Conservation (phyloP, 129 eudicot species). For the Escallonia herrerae region DNA sequence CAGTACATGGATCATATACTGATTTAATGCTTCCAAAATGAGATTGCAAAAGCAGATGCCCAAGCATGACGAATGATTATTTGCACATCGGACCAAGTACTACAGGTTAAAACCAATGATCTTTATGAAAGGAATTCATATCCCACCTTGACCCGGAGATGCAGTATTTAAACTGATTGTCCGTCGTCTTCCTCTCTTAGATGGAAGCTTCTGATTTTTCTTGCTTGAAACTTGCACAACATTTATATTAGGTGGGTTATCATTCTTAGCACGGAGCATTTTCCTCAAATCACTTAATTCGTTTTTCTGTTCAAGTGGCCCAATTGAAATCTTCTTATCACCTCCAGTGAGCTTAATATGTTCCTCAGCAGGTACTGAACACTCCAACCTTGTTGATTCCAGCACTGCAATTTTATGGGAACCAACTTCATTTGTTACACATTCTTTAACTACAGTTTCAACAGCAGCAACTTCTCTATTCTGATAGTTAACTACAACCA, state of each 20-base stretch:
- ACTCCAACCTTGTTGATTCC: slow-evolving; percentile 15
- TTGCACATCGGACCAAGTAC: no score
- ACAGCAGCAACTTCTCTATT: slow-evolving; percentile 10
- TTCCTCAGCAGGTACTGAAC: slow-evolving; percentile 14
- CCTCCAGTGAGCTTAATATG: slow-evolving; percentile 4
- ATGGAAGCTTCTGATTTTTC: slow-evolving; percentile 11
- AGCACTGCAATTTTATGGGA: slow-evolving; percentile 13
- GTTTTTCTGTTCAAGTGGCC: slow-evolving; percentile 5
- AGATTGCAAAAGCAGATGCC: no score
- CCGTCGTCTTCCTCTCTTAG: slow-evolving; percentile 33
- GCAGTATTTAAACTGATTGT: slow-evolving; percentile 16
- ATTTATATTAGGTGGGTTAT: slow-evolving; percentile 14
- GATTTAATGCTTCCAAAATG: no score
- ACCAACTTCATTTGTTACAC: slow-evolving; percentile 15
- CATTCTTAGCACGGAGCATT: slow-evolving; percentile 8
- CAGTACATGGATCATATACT: no score
- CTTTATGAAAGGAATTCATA: neutral
- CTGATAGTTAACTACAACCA: slow-evolving; percentile 23
- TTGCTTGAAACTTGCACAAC: slow-evolving; percentile 14
- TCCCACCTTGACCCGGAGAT: slow-evolving; percentile 35
- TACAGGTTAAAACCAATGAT: neutral
- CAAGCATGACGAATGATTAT: no score
- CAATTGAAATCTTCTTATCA: slow-evolving; percentile 4
- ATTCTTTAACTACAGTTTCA: slow-evolving; percentile 17
- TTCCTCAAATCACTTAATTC: slow-evolving; percentile 4